phyloP scores from a whole-genome alignment of 805 yeast genomes.

The Saccharomycopsis vini region DNA sequence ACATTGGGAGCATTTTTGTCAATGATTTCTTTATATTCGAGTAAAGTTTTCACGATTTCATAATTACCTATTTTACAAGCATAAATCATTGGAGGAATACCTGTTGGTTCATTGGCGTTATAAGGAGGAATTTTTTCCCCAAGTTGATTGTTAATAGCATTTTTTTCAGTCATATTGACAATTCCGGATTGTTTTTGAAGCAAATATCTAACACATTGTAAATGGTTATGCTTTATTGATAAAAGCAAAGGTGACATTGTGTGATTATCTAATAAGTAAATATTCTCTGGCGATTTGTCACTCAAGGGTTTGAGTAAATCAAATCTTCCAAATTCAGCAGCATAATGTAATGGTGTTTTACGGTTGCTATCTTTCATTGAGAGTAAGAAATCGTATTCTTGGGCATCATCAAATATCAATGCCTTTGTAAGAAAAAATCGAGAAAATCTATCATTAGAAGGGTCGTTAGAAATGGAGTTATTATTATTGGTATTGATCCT shows the following conservation, averaged over 20 bases:
- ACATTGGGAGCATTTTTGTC: conserved; percentile 45
- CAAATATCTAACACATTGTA: conserved; percentile 43
- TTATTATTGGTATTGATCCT: not conserved
- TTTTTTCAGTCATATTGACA: not conserved
- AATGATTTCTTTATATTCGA: conserved; percentile 33
- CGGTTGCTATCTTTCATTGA: conserved; percentile 57
- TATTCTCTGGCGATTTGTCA: conserved; percentile 25
- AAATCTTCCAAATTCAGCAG: conserved; percentile 50
- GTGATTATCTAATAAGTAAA: conserved; percentile 49
- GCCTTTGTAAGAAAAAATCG: conserved; percentile 12
- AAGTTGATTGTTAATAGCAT: not conserved
- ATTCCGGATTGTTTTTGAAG: conserved; percentile 30
- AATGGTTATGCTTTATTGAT: conserved; percentile 63
- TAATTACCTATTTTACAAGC: conserved; percentile 83
- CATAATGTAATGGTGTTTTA: conserved; percentile 80
- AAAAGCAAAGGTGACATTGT: conserved; percentile 76
- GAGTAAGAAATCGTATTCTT: conserved; percentile 23
- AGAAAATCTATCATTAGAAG: conserved; percentile 3
- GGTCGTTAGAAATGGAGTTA: not conserved
- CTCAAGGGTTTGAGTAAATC: conserved; percentile 33
- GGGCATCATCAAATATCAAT: conserved; percentile 12
- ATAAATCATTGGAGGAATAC: conserved; percentile 68
- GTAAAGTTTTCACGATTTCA: conserved; percentile 55
- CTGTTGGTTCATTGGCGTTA: conserved; percentile 40
- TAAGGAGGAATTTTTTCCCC: conserved; percentile 26